These are phyloP conservation scores for Ceratorhiza oryzae-sativae DNA, from an alignment of 1,284 basidiomycete species.

Conservation along the genomic window DNA sequence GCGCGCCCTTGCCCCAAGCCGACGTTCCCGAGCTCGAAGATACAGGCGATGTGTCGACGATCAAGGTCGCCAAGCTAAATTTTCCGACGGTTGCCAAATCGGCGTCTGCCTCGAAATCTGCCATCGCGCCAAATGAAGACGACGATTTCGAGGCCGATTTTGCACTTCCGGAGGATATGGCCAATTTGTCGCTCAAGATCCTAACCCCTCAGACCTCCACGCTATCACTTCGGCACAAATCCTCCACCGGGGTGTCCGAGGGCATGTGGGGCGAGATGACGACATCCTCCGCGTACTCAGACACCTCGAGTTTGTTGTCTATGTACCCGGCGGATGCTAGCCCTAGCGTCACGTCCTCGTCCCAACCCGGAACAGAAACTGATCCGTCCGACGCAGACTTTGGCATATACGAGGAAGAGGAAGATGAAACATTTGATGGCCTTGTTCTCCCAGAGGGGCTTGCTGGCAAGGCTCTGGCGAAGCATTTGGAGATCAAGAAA, in stretches of 20 bases:
- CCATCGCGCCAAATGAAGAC: constrained; percentile 54
- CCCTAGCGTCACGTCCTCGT: constrained; percentile 62
- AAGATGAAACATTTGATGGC: constrained; percentile 76
- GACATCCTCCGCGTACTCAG: constrained; percentile 75
- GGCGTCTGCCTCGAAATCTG: constrained; percentile 49
- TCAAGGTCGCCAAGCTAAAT: constrained; percentile 66
- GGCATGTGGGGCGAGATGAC: constrained; percentile 75
- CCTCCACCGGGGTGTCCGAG: constrained; percentile 34
- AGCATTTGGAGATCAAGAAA: constrained; percentile 78
- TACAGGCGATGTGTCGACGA: constrained; percentile 79
- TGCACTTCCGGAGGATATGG: constrained; percentile 75
- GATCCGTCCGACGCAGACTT: constrained; percentile 51
- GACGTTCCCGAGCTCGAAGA: constrained; percentile 64
- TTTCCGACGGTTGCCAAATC: constrained; percentile 28
- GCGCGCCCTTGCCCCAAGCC: constrained; percentile 57
- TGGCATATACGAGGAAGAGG: constrained; percentile 58
- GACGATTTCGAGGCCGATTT: constrained; percentile 80
- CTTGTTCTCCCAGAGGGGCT: constrained; percentile 72
- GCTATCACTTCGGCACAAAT: constrained; percentile 65
- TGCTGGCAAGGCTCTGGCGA: constrained; percentile 68
- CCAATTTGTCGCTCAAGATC: constrained; percentile 76
- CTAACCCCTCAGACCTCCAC: constrained; percentile 77
- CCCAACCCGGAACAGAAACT: constrained; percentile 70
- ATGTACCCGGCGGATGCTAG: constrained; percentile 62
- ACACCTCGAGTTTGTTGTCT: constrained; percentile 77